Evolutionary conservation across 805 yeast genomes (phyloP).

Genomic region (Kuraishia borneana): DNA sequence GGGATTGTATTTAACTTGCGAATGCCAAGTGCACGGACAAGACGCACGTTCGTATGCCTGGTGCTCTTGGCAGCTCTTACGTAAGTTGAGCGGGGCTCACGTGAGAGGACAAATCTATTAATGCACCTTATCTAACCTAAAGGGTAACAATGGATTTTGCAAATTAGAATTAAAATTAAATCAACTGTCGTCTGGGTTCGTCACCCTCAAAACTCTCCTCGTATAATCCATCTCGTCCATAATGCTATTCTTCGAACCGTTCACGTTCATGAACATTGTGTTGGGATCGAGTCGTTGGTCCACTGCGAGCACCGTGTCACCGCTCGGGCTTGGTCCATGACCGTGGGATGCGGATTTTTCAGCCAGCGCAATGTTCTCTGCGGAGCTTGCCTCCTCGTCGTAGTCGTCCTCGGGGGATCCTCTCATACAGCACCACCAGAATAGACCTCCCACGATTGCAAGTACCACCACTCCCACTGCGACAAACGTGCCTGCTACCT

Average conservation of each 20-base stretch:
- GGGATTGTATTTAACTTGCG: too few species aligned
- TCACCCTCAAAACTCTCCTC: slow-evolving; percentile 42
- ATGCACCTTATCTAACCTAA: too few species aligned
- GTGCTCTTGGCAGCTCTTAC: too few species aligned
- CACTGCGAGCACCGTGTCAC: slow-evolving; percentile 19
- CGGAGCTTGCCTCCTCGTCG: slow-evolving; percentile 3
- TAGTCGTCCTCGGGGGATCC: slow-evolving; percentile 1
- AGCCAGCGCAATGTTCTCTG: not conserved
- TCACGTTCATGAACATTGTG: slow-evolving; percentile 35
- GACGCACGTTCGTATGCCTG: too few species aligned
- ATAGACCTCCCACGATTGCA: slow-evolving; percentile 28
- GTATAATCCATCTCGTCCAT: slow-evolving; percentile 50
- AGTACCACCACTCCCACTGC: slow-evolving; percentile 61
- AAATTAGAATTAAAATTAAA: too few species aligned
- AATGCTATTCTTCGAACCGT: slow-evolving; percentile 30
- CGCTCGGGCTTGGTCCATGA: slow-evolving; percentile 4
- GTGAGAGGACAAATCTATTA: too few species aligned
- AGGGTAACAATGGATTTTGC: too few species aligned
- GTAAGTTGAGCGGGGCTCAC: too few species aligned
- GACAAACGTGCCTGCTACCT: slow-evolving; percentile 78
- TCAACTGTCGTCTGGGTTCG: slow-evolving; percentile 35
- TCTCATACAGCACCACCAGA: slow-evolving; percentile 24
- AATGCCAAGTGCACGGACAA: too few species aligned
- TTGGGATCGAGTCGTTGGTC: slow-evolving; percentile 55
- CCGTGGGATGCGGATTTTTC: not conserved